These are phyloP conservation scores for Backusella australiensis DNA, from an alignment of 192 early-diverging fungal species.

Conservation along the genomic window DNA sequence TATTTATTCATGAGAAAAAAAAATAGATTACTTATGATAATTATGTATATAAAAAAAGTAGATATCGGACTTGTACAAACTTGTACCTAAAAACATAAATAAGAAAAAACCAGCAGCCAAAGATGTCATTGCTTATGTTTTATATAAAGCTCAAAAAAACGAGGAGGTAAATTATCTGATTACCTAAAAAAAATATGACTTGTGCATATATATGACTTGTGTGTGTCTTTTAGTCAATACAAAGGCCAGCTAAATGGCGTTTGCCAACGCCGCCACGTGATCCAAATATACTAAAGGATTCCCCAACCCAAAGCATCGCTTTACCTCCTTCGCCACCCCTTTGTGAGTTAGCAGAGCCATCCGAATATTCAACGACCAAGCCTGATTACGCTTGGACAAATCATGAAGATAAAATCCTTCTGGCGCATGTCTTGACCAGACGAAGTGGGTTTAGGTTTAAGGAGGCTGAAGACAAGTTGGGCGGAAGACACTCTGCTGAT, in stretches of 20 bases:
- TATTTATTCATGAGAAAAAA: background rate
- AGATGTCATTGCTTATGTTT: constrained; percentile 10
- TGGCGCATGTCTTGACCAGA: constrained; percentile 7
- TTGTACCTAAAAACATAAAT: background rate
- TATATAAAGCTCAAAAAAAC: constrained; percentile 3
- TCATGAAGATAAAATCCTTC: constrained; percentile 6
- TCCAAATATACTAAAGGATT: background rate
- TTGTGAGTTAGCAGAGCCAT: background rate
- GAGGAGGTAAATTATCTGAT: background rate
- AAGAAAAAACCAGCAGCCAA: constrained; percentile 6
- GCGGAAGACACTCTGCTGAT: background rate
- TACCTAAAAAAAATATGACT: background rate
- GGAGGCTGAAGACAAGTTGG: constrained; percentile 5
- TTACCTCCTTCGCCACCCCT: constrained; percentile 7
- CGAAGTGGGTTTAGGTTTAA: constrained; percentile 8
- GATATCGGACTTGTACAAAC: constrained; percentile 1
- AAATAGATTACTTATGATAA: background rate
- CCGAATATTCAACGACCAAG: background rate
- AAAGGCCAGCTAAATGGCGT: constrained; percentile 7
- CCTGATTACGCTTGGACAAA: constrained; percentile 8
- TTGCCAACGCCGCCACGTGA: constrained; percentile 21
- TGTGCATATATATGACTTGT: background rate
- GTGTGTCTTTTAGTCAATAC: background rate
- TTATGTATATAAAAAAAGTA: background rate
- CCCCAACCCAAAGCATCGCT: background rate